These are phyloP conservation scores for Phytophthora hybrid DNA, from an alignment of 352 stramenopile genomes.

Conservation along the genomic window DNA sequence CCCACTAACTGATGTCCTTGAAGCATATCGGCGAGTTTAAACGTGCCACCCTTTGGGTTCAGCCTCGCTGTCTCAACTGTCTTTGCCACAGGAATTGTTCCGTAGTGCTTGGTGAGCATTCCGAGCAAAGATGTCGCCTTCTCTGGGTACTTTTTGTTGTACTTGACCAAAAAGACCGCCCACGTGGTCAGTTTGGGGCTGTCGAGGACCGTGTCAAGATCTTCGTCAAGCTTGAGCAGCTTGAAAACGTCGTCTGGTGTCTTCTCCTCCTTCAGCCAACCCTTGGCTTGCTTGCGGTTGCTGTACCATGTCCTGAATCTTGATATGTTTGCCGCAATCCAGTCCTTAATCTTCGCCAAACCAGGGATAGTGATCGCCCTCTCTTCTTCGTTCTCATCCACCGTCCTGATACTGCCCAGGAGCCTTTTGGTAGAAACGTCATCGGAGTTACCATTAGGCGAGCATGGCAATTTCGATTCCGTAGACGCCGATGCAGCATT, in stretches of 20 bases:
- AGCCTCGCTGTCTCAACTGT: not conserved
- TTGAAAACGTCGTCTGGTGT: conserved; percentile 13
- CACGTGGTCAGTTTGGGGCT: conserved; percentile 2
- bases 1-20: not conserved
- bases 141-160: conserved; percentile 3
- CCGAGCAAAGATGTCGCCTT: not conserved
- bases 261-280: conserved; percentile 13
- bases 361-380: not conserved
- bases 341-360: conserved; percentile 5
- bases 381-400: not conserved
- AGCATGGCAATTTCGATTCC: not conserved
- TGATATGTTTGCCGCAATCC: not conserved
- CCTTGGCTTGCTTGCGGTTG: not conserved
- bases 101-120: conserved; percentile 1
- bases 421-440: conserved; percentile 3
- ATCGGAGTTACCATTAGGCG: not conserved
- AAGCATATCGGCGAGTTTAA: not conserved
- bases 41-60: not conserved
- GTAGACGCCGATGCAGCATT: not conserved
- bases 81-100: not conserved
- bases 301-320: conserved; percentile 9
- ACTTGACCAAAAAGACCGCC: conserved; percentile 7
- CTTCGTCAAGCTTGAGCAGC: conserved; percentile 15
- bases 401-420: not conserved
- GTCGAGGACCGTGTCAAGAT: not conserved